A percentile compares a stretch with the other conserved stretches of the same genome.
phyloP scores from a whole-genome alignment of 2,329 filamentous ascomycete genomes.

The Nannizziopsis arthrosporioides region DNA sequence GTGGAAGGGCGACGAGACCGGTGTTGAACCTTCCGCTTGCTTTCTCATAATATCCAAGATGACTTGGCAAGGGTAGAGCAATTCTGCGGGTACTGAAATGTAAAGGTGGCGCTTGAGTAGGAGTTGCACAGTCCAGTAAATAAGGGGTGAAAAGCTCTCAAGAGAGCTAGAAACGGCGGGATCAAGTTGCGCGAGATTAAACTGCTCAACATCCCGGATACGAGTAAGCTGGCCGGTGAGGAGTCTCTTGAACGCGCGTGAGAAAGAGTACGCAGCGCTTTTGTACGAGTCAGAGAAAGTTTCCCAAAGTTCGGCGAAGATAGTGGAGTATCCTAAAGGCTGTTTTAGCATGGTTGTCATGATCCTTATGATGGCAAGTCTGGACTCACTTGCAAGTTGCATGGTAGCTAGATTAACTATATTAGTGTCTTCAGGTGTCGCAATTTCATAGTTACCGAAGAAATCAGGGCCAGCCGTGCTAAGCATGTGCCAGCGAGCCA shows the following conservation, averaged over 20 bases:
- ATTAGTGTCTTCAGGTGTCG: constrained; percentile 29
- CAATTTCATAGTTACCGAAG: constrained; percentile 29
- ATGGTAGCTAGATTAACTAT: constrained; percentile 27
- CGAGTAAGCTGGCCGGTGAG: constrained; percentile 29
- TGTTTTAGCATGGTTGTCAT: background rate
- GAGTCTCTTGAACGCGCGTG: constrained; percentile 28
- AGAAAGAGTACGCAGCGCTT: constrained; percentile 26
- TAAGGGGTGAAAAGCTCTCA: constrained; percentile 30
- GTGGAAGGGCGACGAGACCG: constrained; percentile 31
- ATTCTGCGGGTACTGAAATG: constrained; percentile 32
- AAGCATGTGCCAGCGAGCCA: constrained; percentile 33
- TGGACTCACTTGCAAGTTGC: constrained; percentile 30
- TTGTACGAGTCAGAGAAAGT: constrained; percentile 26
- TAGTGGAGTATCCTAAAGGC: constrained; percentile 25
- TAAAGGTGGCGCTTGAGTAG: constrained; percentile 35
- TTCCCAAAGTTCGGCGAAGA: constrained; percentile 25
- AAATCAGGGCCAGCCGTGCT: constrained; percentile 32
- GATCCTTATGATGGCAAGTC: background rate
- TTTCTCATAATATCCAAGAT: constrained; percentile 32
- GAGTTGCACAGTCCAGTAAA: constrained; percentile 34
- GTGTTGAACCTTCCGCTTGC: constrained; percentile 18
- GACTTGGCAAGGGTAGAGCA: constrained; percentile 31
- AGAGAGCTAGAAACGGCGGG: constrained; percentile 22
- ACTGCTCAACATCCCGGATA: constrained; percentile 27
- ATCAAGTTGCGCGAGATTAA: constrained; percentile 21